Conservation (phyloP, 1,284 basidiomycete species). For the Apiotrichum veenhuisii region DNA sequence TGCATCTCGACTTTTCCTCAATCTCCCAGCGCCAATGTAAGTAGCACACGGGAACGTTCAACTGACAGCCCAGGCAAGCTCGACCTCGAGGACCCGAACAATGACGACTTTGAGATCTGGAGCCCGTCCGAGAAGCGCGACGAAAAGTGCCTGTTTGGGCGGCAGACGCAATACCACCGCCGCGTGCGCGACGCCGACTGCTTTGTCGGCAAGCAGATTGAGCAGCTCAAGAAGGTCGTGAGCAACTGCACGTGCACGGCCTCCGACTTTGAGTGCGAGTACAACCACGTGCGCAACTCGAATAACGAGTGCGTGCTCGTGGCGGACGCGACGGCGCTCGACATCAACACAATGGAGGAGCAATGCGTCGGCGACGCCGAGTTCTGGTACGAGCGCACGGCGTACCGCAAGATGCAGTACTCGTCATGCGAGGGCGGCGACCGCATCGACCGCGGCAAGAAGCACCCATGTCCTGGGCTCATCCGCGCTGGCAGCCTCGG, state of each 20-base stretch:
- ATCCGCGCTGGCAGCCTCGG: slow-evolving; percentile 56
- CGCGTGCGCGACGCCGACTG: slow-evolving; percentile 75
- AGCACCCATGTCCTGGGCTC: slow-evolving; percentile 75
- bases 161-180: slow-evolving; percentile 83
- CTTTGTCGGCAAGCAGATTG: slow-evolving; percentile 65
- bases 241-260: slow-evolving; percentile 68
- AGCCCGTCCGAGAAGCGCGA: slow-evolving; percentile 77
- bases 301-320: slow-evolving; percentile 71
- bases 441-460: slow-evolving; percentile 65
- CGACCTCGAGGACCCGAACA: slow-evolving; percentile 63
- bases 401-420: slow-evolving; percentile 82
- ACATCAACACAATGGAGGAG: slow-evolving; percentile 53
- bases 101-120: slow-evolving; percentile 94
- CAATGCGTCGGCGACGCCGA: slow-evolving; percentile 52
- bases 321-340: slow-evolving; percentile 61
- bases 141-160: slow-evolving; percentile 78
- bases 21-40: slow-evolving; percentile 71
- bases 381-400: slow-evolving; percentile 81
- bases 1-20: slow-evolving; percentile 85
- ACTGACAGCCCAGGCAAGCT: slow-evolving; percentile 58
- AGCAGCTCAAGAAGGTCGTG: slow-evolving; percentile 58
- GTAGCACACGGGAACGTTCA: slow-evolving; percentile 31
- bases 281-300: slow-evolving; percentile 71
- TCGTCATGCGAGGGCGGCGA: slow-evolving; percentile 75
- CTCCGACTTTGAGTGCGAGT: slow-evolving; percentile 92